A percentile compares a stretch with the other conserved stretches of the same genome.
phyloP scores from a whole-genome alignment of 805 yeast species.

The Candida khao-thaluensis region DNA sequence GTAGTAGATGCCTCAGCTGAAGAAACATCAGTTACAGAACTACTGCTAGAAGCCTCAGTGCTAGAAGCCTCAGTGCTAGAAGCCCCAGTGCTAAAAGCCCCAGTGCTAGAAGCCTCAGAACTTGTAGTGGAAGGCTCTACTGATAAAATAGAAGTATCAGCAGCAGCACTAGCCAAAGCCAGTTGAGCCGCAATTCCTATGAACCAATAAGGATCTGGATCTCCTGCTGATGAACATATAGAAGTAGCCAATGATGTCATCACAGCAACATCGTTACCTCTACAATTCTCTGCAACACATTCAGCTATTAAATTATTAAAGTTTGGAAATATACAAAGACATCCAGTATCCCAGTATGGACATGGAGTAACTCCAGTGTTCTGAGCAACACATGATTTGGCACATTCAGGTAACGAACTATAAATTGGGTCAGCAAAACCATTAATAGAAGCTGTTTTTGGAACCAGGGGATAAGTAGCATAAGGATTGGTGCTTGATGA shows the following conservation, averaged over 20 bases:
- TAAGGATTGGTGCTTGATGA: conserved; percentile 20
- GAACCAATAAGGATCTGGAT: conserved; percentile 35
- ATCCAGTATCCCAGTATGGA: conserved; percentile 49
- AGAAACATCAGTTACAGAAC: too few relatives aligned
- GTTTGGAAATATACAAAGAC: conserved; percentile 40
- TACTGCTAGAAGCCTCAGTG: too few relatives aligned
- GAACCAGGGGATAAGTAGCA: conserved; percentile 45
- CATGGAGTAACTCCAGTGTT: conserved; percentile 39
- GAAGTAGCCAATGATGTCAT: conserved; percentile 32
- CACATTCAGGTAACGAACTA: conserved; percentile 40
- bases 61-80: too few relatives aligned
- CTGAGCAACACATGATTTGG: conserved; percentile 37
- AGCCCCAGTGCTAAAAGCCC: too few relatives aligned
- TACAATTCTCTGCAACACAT: conserved; percentile 40
- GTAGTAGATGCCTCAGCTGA: too few relatives aligned
- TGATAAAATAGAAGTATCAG: conserved; percentile 7
- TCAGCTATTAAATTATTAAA: conserved; percentile 31
- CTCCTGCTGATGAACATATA: conserved; percentile 31
- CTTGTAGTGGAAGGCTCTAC: not conserved
- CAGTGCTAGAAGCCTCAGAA: not conserved
- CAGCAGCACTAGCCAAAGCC: conserved; percentile 27
- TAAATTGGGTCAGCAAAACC: conserved; percentile 49
- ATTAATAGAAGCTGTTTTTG: conserved; percentile 45
- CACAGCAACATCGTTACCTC: conserved; percentile 27
- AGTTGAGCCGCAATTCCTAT: conserved; percentile 31